phyloP scores from a whole-genome alignment of 106 monocot species.

The Dactylorhiza incarnata region DNA sequence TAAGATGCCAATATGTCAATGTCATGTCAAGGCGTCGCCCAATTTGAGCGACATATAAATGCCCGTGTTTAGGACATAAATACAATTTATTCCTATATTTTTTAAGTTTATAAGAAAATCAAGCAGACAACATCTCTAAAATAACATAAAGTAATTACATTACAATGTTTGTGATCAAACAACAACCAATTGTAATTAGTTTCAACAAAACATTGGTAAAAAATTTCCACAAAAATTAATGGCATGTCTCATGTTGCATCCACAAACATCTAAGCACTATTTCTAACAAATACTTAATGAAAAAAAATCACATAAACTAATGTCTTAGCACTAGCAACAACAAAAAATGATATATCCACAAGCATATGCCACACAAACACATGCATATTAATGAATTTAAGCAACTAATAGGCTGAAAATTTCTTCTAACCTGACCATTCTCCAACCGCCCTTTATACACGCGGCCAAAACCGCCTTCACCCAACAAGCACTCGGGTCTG shows the following conservation, averaged over 20 bases:
- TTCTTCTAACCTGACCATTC: slow-evolving; percentile 32
- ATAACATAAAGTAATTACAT: no score
- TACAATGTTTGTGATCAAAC: no score
- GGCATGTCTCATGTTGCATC: background rate
- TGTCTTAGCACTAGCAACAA: background rate
- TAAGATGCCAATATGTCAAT: no score
- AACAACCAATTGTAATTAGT: background rate
- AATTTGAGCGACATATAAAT: no score
- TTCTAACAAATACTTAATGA: no score
- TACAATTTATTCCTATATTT: no score
- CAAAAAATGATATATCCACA: background rate
- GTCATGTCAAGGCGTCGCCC: no score
- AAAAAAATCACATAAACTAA: no score
- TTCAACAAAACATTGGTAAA: background rate
- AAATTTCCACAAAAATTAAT: background rate
- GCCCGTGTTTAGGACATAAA: no score
- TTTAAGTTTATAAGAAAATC: no score
- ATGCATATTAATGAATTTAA: slow-evolving; percentile 5
- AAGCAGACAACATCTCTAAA: no score
- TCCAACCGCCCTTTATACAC: slow-evolving; percentile 51
- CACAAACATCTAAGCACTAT: no score
- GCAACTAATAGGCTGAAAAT: background rate
- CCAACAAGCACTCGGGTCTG: slow-evolving; percentile 38
- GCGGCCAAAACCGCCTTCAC: slow-evolving; percentile 56
- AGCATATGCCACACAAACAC: background rate